Percentiles rank a stretch among this genome's conserved stretches.
Conservation (phyloP, 257 asterid genomes). For the Linderniella brevidens region DNA sequence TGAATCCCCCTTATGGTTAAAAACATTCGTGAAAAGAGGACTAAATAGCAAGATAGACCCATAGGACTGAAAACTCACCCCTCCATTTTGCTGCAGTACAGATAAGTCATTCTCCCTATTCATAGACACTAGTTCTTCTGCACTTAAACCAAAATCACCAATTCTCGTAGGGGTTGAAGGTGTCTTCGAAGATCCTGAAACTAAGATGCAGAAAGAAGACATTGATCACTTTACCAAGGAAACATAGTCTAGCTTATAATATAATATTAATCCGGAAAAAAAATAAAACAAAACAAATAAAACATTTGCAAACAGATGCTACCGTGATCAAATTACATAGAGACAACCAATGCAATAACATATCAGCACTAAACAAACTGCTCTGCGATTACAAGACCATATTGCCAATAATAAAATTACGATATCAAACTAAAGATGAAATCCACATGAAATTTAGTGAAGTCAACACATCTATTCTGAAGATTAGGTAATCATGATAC, state of each 20-base stretch:
- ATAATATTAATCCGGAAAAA: neutral
- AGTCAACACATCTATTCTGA: too few species aligned
- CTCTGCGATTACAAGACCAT: too few species aligned
- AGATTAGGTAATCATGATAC: neutral
- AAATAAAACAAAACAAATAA: neutral
- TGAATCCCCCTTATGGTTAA: neutral
- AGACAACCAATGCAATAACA: too few species aligned
- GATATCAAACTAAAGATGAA: too few species aligned
- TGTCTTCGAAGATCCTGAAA: slow-evolving; percentile 23
- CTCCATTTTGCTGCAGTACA: slow-evolving; percentile 55
- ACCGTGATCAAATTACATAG: too few species aligned
- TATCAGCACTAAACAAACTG: too few species aligned
- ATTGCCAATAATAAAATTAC: too few species aligned
- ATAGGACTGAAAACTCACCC: slow-evolving; percentile 44
- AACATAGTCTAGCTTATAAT: neutral
- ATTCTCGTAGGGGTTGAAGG: slow-evolving; percentile 22
- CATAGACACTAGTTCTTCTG: slow-evolving; percentile 59
- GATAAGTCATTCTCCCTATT: slow-evolving; percentile 44
- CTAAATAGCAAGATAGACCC: slow-evolving; percentile 1
- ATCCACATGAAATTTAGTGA: too few species aligned
- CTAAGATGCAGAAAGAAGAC: slow-evolving; percentile 14
- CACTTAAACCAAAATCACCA: slow-evolving; percentile 61
- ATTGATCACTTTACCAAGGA: neutral
- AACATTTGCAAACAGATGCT: too few species aligned
- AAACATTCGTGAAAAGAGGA: neutral